Percentiles rank a stretch among this genome's conserved stretches.
Conservation (phyloP, 768 basidiomycete species). For the Termitomyces sp. region DNA sequence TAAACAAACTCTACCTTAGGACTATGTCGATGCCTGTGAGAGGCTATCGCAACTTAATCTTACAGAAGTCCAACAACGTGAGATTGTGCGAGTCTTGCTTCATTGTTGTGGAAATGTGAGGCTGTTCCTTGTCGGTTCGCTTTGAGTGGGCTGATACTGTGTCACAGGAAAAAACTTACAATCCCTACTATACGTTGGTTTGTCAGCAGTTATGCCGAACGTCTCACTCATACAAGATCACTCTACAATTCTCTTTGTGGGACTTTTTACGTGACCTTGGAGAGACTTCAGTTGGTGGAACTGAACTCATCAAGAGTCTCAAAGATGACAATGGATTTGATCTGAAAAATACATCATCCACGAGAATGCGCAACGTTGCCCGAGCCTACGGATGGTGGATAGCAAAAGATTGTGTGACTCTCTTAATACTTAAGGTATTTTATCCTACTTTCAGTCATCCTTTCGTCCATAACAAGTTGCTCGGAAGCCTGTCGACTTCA, state of each 20-base stretch:
- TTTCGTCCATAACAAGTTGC: not conserved
- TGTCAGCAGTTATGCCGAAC: constrained; percentile 73
- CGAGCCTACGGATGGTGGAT: constrained; percentile 91
- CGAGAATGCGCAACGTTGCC: constrained; percentile 68
- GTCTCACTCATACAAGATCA: constrained; percentile 85
- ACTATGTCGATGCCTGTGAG: constrained; percentile 94
- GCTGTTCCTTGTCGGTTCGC: constrained; percentile 4
- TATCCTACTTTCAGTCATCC: not conserved
- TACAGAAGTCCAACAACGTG: constrained; percentile 87
- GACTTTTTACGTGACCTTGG: constrained; percentile 93
- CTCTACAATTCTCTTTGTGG: constrained; percentile 94
- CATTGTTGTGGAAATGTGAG: constrained; percentile 89
- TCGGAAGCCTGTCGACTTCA: constrained; percentile 82
- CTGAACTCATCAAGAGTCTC: constrained; percentile 67
- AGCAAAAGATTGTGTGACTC: constrained; percentile 69
- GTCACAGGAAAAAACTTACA: constrained; percentile 80
- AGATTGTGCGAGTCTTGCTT: constrained; percentile 87
- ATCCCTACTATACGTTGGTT: constrained; percentile 93
- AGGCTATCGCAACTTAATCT: constrained; percentile 79
- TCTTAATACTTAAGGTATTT: constrained; percentile 79
- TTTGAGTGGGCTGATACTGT: not conserved
- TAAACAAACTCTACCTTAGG: constrained; percentile 39
- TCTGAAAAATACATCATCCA: constrained; percentile 45
- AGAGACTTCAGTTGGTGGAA: constrained; percentile 75
- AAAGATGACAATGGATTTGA: constrained; percentile 44